These are phyloP conservation scores for Phytophthora pisi DNA, from an alignment of 352 stramenopile species.

Conservation along the genomic window DNA sequence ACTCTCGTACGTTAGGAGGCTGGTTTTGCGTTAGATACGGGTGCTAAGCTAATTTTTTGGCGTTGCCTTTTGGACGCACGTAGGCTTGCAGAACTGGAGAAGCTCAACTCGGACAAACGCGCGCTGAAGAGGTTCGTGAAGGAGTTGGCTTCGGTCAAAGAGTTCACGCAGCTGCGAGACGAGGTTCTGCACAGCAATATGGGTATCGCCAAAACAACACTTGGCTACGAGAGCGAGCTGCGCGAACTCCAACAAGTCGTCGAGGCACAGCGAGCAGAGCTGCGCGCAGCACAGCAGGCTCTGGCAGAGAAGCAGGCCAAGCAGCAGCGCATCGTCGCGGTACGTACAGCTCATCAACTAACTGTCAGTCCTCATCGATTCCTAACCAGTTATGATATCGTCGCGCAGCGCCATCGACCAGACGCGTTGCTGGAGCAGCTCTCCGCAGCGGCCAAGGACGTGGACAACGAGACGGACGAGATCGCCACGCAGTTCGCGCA, in stretches of 20 bases:
- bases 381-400: constrained; percentile 1
- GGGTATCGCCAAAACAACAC: constrained; percentile 70
- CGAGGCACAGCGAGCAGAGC: constrained; percentile 44
- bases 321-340: constrained; percentile 72
- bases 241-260: constrained; percentile 59
- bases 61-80: constrained; percentile 6
- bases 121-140: constrained; percentile 69
- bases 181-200: constrained; percentile 84
- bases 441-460: constrained; percentile 53
- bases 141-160: constrained; percentile 61
- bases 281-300: constrained; percentile 59
- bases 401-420: constrained; percentile 62
- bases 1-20: constrained; percentile 57
- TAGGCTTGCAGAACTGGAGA: constrained; percentile 66
- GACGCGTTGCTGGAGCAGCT: constrained; percentile 79
- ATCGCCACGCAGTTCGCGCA: constrained; percentile 75
- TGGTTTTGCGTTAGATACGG: neutral
- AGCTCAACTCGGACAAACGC: constrained; percentile 60
- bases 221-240: constrained; percentile 61
- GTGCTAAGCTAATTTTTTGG: neutral
- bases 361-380: neutral
- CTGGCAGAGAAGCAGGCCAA: constrained; percentile 72
- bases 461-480: constrained; percentile 76
- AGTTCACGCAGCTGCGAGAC: constrained; percentile 76
- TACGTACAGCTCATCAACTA: constrained; percentile 30